These are phyloP conservation scores for Coprinopsis strossmayeri DNA, from an alignment of 768 basidiomycete genomes.

Conservation along the genomic window DNA sequence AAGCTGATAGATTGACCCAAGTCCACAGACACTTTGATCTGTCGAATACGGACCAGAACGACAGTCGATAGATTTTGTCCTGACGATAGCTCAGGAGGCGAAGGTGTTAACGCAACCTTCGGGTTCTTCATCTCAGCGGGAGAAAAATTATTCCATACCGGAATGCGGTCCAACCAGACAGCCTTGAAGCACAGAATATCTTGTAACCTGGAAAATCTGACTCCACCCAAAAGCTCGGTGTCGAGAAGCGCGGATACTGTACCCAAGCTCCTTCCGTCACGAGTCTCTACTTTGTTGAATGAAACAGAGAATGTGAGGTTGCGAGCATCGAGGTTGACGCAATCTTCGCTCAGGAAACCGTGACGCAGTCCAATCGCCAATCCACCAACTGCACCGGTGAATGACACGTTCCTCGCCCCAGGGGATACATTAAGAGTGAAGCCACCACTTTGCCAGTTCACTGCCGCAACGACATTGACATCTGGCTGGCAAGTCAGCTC, in stretches of 20 bases:
- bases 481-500: constrained; percentile 86
- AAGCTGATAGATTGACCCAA: constrained; percentile 82
- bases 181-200: constrained; percentile 94
- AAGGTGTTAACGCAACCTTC: constrained; percentile 16
- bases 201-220: constrained; percentile 82
- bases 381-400: constrained; percentile 77
- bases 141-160: constrained; percentile 50
- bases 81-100: constrained; percentile 12
- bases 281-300: constrained; percentile 47
- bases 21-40: constrained; percentile 69
- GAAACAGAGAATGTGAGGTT: constrained; percentile 76
- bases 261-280: constrained; percentile 29
- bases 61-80: constrained; percentile 50
- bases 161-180: constrained; percentile 88
- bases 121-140: constrained; percentile 12
- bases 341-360: constrained; percentile 79
- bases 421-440: constrained; percentile 78
- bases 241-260: constrained; percentile 75
- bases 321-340: constrained; percentile 71
- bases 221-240: constrained; percentile 73
- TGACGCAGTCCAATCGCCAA: constrained; percentile 79
- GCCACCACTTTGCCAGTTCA: constrained; percentile 94
- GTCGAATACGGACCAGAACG: constrained; percentile 65
- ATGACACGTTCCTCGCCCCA: constrained; percentile 59
- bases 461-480: constrained; percentile 83